Conservation (phyloP, 441 rosid genomes). For the Brassica hybrid region DNA sequence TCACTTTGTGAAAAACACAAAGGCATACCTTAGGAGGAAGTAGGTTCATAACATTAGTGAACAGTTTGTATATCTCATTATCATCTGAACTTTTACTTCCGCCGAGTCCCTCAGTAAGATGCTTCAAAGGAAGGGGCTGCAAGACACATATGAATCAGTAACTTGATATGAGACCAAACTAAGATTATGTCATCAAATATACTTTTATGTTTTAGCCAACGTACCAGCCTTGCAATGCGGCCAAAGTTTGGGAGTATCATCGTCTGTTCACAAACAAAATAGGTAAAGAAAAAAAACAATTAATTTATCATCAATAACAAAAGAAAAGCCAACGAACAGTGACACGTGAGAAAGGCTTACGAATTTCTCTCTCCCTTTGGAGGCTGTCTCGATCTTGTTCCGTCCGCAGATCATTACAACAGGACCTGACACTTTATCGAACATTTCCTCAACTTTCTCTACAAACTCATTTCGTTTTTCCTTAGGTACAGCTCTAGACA, state of each 20-base stretch:
- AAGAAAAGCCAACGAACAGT: conserved; percentile 12
- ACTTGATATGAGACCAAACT: not conserved
- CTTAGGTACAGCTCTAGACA: conserved; percentile 86
- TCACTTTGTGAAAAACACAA: not conserved
- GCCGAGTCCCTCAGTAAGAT: conserved; percentile 74
- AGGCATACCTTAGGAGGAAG: conserved; percentile 73
- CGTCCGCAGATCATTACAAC: conserved; percentile 89
- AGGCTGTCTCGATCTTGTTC: conserved; percentile 72
- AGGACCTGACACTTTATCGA: conserved; percentile 78
- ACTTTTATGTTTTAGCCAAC: conserved; percentile 31
- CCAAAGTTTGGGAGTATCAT: conserved; percentile 88
- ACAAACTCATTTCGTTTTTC: conserved; percentile 72
- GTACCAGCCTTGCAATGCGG: conserved; percentile 84
- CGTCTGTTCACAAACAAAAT: conserved; percentile 56
- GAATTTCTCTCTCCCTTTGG: conserved; percentile 77
- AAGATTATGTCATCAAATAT: conserved; percentile 6
- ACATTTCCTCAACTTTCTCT: conserved; percentile 65
- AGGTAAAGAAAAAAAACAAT: not conserved
- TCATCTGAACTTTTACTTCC: conserved; percentile 63
- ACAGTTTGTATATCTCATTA: conserved; percentile 68
- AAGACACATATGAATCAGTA: conserved; percentile 34
- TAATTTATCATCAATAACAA: conserved; percentile 18
- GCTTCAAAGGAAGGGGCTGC: conserved; percentile 85
- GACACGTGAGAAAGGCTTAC: conserved; percentile 53
- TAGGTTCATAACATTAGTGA: conserved; percentile 69